Conservation (phyloP, 1,139 yeast species). For the Geotrichum candidum region DNA sequence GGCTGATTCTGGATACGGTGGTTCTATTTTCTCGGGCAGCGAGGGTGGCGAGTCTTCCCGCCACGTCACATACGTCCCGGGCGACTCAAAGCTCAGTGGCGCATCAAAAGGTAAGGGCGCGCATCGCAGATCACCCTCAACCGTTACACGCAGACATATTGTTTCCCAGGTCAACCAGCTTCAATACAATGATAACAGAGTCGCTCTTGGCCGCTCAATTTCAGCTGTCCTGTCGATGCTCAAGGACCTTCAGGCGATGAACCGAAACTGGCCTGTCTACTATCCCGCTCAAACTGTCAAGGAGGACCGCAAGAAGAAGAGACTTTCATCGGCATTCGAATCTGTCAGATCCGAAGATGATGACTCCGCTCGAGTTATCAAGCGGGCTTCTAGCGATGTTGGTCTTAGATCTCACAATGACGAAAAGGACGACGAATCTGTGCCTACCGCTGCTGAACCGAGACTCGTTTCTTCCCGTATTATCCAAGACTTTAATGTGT, state of each 20-base stretch:
- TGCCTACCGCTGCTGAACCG: constrained; percentile 16
- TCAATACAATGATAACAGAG: constrained; percentile 62
- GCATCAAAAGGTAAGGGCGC: constrained; percentile 8
- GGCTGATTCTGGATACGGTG: constrained; percentile 28
- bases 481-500: constrained; percentile 46
- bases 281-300: constrained; percentile 42
- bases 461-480: constrained; percentile 22
- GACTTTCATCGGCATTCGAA: constrained; percentile 6
- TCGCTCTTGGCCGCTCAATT: constrained; percentile 58
- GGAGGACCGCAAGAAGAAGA: constrained; percentile 8
- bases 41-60: constrained; percentile 9
- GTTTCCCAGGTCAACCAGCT: constrained; percentile 53
- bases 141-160: constrained; percentile 29
- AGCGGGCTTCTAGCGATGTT: constrained; percentile 12
- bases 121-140: constrained; percentile 25
- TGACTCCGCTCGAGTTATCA: constrained; percentile 17
- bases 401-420: constrained; percentile 12
- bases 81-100: constrained; percentile 7
- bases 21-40: constrained; percentile 20
- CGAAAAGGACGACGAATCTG: constrained; percentile 6
- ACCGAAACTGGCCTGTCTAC: constrained; percentile 55
- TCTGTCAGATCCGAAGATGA: constrained; percentile 19
- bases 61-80: constrained; percentile 16
- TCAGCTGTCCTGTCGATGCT: constrained; percentile 51
- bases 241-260: constrained; percentile 50